Evolutionary conservation across 2,329 filamentous ascomycete species (phyloP).

Genomic region (Cryphonectria japonica): DNA sequence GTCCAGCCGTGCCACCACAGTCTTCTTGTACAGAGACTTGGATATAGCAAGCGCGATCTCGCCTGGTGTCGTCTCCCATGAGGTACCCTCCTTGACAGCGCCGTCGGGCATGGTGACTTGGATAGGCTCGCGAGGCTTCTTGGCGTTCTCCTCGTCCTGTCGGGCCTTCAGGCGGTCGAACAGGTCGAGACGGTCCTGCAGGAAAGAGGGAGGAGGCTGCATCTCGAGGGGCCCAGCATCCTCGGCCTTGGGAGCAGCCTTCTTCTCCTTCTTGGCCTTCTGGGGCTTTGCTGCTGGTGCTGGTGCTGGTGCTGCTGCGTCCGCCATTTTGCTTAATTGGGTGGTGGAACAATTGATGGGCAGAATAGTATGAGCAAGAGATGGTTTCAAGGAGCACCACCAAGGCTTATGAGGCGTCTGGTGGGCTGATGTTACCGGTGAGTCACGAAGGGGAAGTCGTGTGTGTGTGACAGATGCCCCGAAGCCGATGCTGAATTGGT

Average conservation of each 20-base stretch:
- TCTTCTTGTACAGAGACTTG: constrained; percentile 84
- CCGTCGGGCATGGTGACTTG: constrained; percentile 75
- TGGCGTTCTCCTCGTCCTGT: constrained; percentile 75
- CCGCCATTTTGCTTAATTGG: constrained; percentile 19
- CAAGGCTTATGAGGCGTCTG: not conserved
- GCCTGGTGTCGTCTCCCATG: constrained; percentile 89
- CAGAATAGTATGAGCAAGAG: not conserved
- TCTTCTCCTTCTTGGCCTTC: constrained; percentile 56
- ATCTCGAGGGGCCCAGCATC: constrained; percentile 51
- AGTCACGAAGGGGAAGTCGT: constrained; percentile 12
- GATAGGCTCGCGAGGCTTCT: constrained; percentile 74
- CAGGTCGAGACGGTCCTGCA: constrained; percentile 80
- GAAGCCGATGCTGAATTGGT: not conserved
- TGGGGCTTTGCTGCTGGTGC: constrained; percentile 31
- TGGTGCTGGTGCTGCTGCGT: constrained; percentile 24
- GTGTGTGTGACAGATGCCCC: not conserved
- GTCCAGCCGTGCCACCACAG: constrained; percentile 83
- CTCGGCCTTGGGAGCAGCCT: constrained; percentile 42
- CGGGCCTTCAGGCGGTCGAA: constrained; percentile 89
- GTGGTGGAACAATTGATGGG: not conserved
- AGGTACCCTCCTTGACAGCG: constrained; percentile 71
- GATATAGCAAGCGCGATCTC: constrained; percentile 78
- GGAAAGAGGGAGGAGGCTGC: constrained; percentile 69
- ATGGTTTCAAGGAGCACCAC: constrained; percentile 7
- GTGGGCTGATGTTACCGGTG: constrained; percentile 7